These are phyloP conservation scores for Alectoria sarmentosa DNA, from an alignment of 495 filamentous ascomycete genomes.

Conservation along the genomic window DNA sequence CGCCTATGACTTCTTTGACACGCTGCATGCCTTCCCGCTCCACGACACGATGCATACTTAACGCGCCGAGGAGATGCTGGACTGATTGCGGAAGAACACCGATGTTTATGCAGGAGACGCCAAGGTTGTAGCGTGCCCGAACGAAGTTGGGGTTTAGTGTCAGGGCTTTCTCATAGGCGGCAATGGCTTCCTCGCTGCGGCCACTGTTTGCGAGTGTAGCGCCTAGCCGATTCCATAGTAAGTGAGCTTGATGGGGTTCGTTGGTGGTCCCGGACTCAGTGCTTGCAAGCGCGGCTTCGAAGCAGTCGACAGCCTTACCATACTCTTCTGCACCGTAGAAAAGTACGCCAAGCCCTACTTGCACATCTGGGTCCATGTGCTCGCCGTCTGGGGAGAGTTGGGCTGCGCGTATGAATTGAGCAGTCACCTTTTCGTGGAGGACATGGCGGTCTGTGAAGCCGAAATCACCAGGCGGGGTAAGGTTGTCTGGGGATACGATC, in stretches of 20 bases:
- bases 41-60: slow-evolving; percentile 95
- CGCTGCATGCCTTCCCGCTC: slow-evolving; percentile 78
- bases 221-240: slow-evolving; percentile 96
- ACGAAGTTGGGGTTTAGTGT: slow-evolving; percentile 91
- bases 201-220: slow-evolving; percentile 94
- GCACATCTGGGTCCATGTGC: slow-evolving; percentile 95
- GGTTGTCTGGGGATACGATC: slow-evolving; percentile 58
- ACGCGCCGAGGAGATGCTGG: slow-evolving; percentile 83
- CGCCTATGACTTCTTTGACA: slow-evolving; percentile 72
- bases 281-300: slow-evolving; percentile 76
- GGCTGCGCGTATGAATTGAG: slow-evolving; percentile 85
- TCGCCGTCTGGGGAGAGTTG: slow-evolving; percentile 81
- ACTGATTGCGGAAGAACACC: slow-evolving; percentile 90
- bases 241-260: slow-evolving; percentile 68
- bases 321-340: slow-evolving; percentile 98
- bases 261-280: slow-evolving; percentile 74
- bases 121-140: slow-evolving; percentile 91
- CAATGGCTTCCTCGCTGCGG: slow-evolving; percentile 88
- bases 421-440: slow-evolving; percentile 83
- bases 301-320: slow-evolving; percentile 98
- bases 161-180: slow-evolving; percentile 89
- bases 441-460: slow-evolving; percentile 89
- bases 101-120: slow-evolving; percentile 95
- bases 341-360: slow-evolving; percentile 92
- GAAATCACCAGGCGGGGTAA: slow-evolving; percentile 64